These are phyloP conservation scores for Tylopilus cervinicoccineus DNA, from an alignment of 768 basidiomycete genomes.

Conservation along the genomic window DNA sequence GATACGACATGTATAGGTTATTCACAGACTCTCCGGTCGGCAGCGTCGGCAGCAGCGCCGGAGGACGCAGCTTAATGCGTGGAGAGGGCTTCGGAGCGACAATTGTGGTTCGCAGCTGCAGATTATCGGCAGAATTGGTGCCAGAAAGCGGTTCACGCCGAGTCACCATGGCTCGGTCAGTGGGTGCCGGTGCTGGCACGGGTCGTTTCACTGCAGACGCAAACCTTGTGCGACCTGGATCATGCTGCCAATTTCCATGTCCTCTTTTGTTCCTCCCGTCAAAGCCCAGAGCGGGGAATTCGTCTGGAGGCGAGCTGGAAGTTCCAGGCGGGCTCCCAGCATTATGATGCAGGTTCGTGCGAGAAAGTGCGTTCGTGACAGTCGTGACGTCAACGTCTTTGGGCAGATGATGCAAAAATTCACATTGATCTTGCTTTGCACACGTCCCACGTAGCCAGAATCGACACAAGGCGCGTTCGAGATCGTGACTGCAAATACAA, in stretches of 20 bases:
- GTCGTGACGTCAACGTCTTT: conserved; percentile 77
- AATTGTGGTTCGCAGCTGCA: conserved; percentile 64
- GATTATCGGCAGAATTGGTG: conserved; percentile 47
- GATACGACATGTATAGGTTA: conserved; percentile 83
- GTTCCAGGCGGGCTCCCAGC: conserved; percentile 36
- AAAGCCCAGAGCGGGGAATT: conserved; percentile 68
- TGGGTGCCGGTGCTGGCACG: conserved; percentile 27
- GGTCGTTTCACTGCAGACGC: conserved; percentile 83
- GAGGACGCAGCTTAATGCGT: conserved; percentile 78
- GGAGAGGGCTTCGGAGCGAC: conserved; percentile 81
- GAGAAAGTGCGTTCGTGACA: conserved; percentile 63
- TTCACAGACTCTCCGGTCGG: conserved; percentile 80
- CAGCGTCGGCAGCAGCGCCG: conserved; percentile 82
- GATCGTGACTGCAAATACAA: conserved; percentile 66
- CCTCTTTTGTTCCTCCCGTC: conserved; percentile 45
- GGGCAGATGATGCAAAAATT: conserved; percentile 90
- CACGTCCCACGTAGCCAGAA: conserved; percentile 99
- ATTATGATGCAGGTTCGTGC: conserved; percentile 52
- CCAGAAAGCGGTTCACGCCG: conserved; percentile 57
- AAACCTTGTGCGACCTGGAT: conserved; percentile 88
- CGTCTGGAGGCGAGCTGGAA: conserved; percentile 39
- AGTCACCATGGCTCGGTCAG: conserved; percentile 41
- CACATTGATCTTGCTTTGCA: conserved; percentile 94
- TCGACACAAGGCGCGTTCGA: conserved; percentile 90
- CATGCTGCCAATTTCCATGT: conserved; percentile 48